Base-by-base conservation (phyloP, 352 stramenopile genomes). In the Globisporangium mamillatum region DNA sequence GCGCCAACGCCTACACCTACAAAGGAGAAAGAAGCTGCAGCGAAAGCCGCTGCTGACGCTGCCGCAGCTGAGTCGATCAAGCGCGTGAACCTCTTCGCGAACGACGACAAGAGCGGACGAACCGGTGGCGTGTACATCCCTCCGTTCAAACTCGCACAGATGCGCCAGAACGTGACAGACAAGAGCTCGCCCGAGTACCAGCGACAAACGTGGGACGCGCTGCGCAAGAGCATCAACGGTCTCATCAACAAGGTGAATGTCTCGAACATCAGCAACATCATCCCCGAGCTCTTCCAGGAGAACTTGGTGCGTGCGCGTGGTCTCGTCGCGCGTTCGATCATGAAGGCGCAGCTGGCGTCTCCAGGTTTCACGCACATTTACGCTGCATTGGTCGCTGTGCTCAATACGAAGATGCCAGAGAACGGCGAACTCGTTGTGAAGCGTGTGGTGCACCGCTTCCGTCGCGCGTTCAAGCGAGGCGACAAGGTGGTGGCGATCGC, bases 391-490 rank as follows among this genome's bases (percentile, higher is more conserved):
- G 85, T 99, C 24, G 93, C 97, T 1, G 98, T 99, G n/a, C 72
- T 99, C 55, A 99, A 99, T 81, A 99, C 97, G 1, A 99, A 99
- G 73, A 89, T 99, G 56, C 98, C 98, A 0, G 97, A 99, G 75
- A 97, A 97, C 58, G 98, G 98, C 32, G 97, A 99, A 68, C 79
- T 98, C 3, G 64, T 98, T 22, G 69, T 98, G 25, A 96, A 96
- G 66, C 82, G 97, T 44, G 87, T 99, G 1, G 93, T 99, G 34
- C 87, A 98, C 50, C 81, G 88, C 25, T 99, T 99, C 77, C 92
- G 97, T 2, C 84, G 92, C 9, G 84, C 93, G n/a, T 99, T 99
- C 72, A 96, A 98, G 76, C 84, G 96, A n/a, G 84, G 93, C 12
- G 97, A 99, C 78, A 99, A 99, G 72, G 89, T 98, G 7, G 82